Percentiles rank a stretch among this genome's conserved stretches.
These are phyloP conservation scores for Hemileccinum impolitum DNA, from an alignment of 768 basidiomycete genomes.

Conservation along the genomic window DNA sequence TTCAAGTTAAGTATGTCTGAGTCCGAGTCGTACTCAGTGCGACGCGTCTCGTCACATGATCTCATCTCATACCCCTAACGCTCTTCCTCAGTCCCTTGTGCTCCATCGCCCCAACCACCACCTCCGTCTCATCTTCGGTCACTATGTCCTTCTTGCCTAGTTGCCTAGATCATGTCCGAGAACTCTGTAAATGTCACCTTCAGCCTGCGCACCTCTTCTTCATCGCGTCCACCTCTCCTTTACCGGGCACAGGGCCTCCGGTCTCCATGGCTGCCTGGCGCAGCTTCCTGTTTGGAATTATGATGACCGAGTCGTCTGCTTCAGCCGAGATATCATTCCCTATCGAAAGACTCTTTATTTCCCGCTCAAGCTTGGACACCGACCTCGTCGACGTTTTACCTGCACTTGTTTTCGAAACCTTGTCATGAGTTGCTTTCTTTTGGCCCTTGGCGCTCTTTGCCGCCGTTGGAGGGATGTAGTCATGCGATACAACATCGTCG, in stretches of 20 bases:
- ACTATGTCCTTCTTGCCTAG: constrained; percentile 53
- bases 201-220: constrained; percentile 57
- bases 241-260: constrained; percentile 11
- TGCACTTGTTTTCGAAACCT: constrained; percentile 12
- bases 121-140: constrained; percentile 63
- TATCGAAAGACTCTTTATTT: constrained; percentile 42
- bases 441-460: constrained; percentile 9
- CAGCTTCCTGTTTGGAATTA: constrained; percentile 44
- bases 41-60: constrained; percentile 32
- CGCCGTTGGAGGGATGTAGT: constrained; percentile 37
- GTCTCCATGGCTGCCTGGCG: constrained; percentile 24
- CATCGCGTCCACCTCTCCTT: constrained; percentile 36
- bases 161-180: constrained; percentile 1
- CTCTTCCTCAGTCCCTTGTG: constrained; percentile 25
- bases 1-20: too few relatives aligned
- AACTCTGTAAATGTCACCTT: neutral
- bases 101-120: constrained; percentile 33
- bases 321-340: constrained; percentile 21
- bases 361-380: constrained; percentile 42
- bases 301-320: constrained; percentile 43
- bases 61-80: constrained; percentile 17
- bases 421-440: constrained; percentile 19
- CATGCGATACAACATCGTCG: constrained; percentile 37
- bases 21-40: too few relatives aligned
- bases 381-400: constrained; percentile 26